Base-by-base conservation (phyloP, 1,139 yeast genomes). In the Yamadazyma buinensis region DNA sequence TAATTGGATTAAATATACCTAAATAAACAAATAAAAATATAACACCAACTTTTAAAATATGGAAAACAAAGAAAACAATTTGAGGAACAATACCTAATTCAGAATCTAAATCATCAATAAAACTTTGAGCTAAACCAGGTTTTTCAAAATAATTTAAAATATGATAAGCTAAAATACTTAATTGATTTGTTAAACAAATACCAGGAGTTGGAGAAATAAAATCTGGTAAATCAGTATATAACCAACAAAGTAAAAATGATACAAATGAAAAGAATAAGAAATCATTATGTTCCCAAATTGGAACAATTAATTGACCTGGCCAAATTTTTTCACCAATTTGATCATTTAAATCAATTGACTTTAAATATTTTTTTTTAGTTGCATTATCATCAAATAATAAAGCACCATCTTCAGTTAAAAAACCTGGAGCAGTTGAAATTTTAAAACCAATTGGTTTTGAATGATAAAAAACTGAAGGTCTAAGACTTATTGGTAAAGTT, bases 191-290 rank as follows among this genome's bases (percentile, higher is more conserved):
- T 39, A 87, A 67, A 45, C 92, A 83, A 39, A 80, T 72, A 20
- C 97, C 97, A 0, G 97, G 97, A 4, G 97, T 90, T 33, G 97
- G 97, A 28, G 90, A 77, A 38, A 87, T 67, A 48, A 70, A 75
- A 53, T 87, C 95, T 1, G 98, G 98, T 54, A 92, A 70, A 61
- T 92, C 97, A 3, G 95, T 80, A 58, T 90, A 92, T 42, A 92
- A 72, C 97, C 98, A 92, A 14, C 62, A 62, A 11, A 72, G 35
- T 50, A 88, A 64, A 7, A 71, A 41, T 0, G 72, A 36, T 13
- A 74, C 41, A 33, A 80, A 67, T 2, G 69, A 44, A 40, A 72
- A 61, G 44, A 71, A 70, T 17, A 75, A 69, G 34, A 69, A 63
- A 29, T 63, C 56, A 52, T 82, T 75, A 45, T 63, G 69, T 40